Base-by-base conservation (phyloP, 2,329 filamentous ascomycete species). In the Botryotinia calthae region DNA sequence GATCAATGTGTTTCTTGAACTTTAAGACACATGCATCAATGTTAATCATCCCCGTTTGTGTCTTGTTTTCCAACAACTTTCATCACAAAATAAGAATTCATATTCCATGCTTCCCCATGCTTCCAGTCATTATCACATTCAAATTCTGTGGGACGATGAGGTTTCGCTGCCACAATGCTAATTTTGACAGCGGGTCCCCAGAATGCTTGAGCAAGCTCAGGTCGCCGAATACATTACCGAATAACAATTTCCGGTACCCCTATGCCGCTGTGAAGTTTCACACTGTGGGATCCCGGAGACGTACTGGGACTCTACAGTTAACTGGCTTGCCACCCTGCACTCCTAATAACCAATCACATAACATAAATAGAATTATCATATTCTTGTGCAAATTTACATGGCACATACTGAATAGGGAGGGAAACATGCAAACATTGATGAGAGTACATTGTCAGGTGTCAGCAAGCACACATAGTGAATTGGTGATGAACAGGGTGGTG, bases 231-330 rank as follows among this genome's bases (percentile, higher is more conserved):
- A 37, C 28, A 16, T 28, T 67, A 40, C 54, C 22, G 67, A 62
- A 66, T 56, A 22, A 58, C 22, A 58, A 68, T 61, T 1, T 46
- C 42, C 40, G 51, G 46, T 48, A 7, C 31, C 8, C 51, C 31
- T 72, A 59, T 66, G 46, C 28, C 28, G 70, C 54, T 65, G 61
- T 65, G 28, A 48, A 72, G 62, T 72, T 59, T 59, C 70, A 72
- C 62, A 37, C 40, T 31, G 51, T 61, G 62, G 62, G 51, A 25
- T 67, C 25, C 31, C n/a, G 37, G 48, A 48, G 25, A 48, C 31
- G 40, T 67, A 61, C 62, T 65, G 62, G 40, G 8, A 59, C 42
- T 48, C 42, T 48, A 59, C 40, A 59, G 62, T 72, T 46, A 25
- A 72, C 22, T 61, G 22, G 20, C 48, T 72, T 67, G 51, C 62